Base-by-base conservation (phyloP, 805 yeast species). In the Zygoascus flipseniorum region DNA sequence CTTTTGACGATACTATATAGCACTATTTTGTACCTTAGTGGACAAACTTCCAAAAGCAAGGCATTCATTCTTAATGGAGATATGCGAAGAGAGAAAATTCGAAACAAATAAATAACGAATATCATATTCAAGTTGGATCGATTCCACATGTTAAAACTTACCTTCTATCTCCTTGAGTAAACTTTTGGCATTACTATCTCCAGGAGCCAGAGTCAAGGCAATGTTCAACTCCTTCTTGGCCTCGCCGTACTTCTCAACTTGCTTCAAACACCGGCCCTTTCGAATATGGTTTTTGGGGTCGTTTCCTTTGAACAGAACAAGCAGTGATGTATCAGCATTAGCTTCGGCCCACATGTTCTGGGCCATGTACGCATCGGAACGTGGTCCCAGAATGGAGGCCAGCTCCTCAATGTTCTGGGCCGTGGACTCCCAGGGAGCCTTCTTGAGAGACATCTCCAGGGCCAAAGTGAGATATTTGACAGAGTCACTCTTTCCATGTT, bases 361-460 rank as follows among this genome's bases (percentile, higher is more conserved):
- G 5, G 64, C 64, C 58, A 70, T 62, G 56, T 72, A 64, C 16
- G 73, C 71, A 47, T 72, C 74, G 45, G 75, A 68, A 23, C 76
- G 62, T 37, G 67, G 66, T 35, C 62, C 66, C 49, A 71, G 56
- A 48, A 67, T 51, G 42, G 52, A 52, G 35, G 65, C 51, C 32
- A 69, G 60, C 55, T 73, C 76, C 32, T 67, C 71, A 28, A 71
- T 56, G 35, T 65, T 60, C 35, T 57, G 56, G 45, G 56, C 60
- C 8, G 68, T 60, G 18, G 71, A 58, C 57, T 73, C 77, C 72
- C 74, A 73, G 18, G 65, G 60, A 9, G 74, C 69, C 45, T 76
- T 66, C 42, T 67, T 62, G 42, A 66, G 58, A 16, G 72, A 74
- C 65, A 69, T 63, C 32, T 69, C 73, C 20, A 73, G 59, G 6